Evolutionary conservation across 2,329 filamentous ascomycete species (phyloP), one percentile per base, ranked within the genome.

Genomic region (Aspergillus texensis): DNA sequence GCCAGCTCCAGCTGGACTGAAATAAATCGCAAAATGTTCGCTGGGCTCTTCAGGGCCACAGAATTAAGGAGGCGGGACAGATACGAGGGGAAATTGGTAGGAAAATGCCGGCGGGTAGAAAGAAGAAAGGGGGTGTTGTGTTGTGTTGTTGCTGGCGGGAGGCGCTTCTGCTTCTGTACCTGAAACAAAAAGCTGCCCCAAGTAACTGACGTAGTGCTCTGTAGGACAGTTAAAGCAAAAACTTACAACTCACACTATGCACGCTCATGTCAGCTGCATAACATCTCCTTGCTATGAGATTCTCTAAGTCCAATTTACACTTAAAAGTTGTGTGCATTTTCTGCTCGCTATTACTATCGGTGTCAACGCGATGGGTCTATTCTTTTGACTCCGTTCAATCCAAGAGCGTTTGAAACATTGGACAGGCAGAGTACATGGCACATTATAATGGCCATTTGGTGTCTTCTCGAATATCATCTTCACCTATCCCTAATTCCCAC

Each of bases 101-200:
- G 50, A 32, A 50, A 56, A 55, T 62, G 46, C 58, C 57, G 58
- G 64, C 39, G 62, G 62, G 52, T 62, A 57, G 60, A 58, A 54
- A 26, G 57, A 63, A 66, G 67, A 67, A 70, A 66, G 65, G 67
- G 67, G 67, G 58, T 30, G 46, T 39, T 36, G 30, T 60, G 57
- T 43, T 24, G 5, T 58, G 61, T 60, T 57, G 64, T 60, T 66
- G 60, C 52, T 63, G 64, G 61, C 59, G 70, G 63, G 59, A 62
- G 58, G 63, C 57, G 61, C 66, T 66, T 60, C 52, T 66, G 45
- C 59, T 65, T 62, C 62, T 62, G 64, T 61, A 62, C 62, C 64
- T 71, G 69, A 71, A 71, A 71, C 69, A 71, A 60, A 68, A 56
- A 61, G 64, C 59, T 56, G 56, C 63, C 54, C 61, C 60, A 62